Conservation (phyloP, 2,329 filamentous ascomycete genomes). For the Cercospora nicotianae region DNA sequence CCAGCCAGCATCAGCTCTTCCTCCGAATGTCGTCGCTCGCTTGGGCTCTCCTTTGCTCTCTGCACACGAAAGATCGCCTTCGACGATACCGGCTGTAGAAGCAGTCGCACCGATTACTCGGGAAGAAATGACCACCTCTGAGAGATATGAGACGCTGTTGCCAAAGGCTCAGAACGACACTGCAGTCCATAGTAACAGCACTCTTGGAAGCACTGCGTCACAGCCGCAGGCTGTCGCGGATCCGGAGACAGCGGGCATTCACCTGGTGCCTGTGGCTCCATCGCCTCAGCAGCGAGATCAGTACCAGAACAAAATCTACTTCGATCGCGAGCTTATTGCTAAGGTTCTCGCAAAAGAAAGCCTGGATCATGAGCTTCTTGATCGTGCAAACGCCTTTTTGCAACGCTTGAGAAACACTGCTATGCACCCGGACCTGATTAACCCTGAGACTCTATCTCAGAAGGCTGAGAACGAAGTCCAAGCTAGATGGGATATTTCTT, state of each 20-base stretch:
- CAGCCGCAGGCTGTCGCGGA: slow-evolving; percentile 15
- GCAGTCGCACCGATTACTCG: slow-evolving; percentile 28
- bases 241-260: slow-evolving; percentile 23
- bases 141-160: slow-evolving; percentile 38
- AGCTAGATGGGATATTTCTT: slow-evolving; percentile 39
- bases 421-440: slow-evolving; percentile 40
- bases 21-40: slow-evolving; percentile 23
- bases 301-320: slow-evolving; percentile 32
- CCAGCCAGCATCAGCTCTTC: slow-evolving; percentile 28
- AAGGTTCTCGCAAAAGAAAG: slow-evolving; percentile 27
- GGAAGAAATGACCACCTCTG: slow-evolving; percentile 40
- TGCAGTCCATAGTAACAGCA: slow-evolving; percentile 5
- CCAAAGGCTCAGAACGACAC: slow-evolving; percentile 28
- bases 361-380: slow-evolving; percentile 20
- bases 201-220: neutral
- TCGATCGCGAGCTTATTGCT: slow-evolving; percentile 29
- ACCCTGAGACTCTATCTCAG: slow-evolving; percentile 36
- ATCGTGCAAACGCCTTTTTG: slow-evolving; percentile 32
- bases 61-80: slow-evolving; percentile 36
- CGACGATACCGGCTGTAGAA: slow-evolving; percentile 36
- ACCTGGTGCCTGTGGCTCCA: slow-evolving; percentile 35
- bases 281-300: slow-evolving; percentile 36
- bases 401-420: slow-evolving; percentile 31
- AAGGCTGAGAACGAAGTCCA: slow-evolving; percentile 30
- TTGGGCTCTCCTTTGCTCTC: slow-evolving; percentile 17